Conservation (phyloP, 495 filamentous ascomycete species). For the Aspergillus coremiiformis region DNA sequence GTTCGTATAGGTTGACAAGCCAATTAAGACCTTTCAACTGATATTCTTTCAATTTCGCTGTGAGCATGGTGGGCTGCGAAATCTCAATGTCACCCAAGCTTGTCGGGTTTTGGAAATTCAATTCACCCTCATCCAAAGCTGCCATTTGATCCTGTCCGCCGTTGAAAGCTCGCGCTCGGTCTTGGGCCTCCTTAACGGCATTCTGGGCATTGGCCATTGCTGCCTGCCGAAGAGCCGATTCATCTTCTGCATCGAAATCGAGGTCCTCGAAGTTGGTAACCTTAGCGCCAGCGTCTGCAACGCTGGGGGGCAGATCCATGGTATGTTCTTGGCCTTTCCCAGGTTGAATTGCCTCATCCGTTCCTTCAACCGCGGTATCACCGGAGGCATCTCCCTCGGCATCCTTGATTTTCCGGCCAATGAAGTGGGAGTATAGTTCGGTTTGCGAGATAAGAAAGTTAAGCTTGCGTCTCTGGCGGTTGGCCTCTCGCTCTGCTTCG, state of each 20-base stretch:
- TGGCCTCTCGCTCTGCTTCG: constrained; percentile 93
- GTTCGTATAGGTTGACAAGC: constrained; percentile 98
- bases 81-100: constrained; percentile 90
- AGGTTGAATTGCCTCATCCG: constrained; percentile 36
- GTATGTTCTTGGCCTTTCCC: constrained; percentile 40
- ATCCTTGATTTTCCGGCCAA: constrained; percentile 97
- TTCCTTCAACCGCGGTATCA: constrained; percentile 56
- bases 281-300: constrained; percentile 52
- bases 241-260: constrained; percentile 93
- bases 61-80: constrained; percentile 88
- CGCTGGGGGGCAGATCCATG: constrained; percentile 52
- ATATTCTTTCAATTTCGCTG: constrained; percentile 92
- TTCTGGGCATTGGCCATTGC: constrained; percentile 95
- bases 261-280: constrained; percentile 90
- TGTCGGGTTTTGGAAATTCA: constrained; percentile 99
- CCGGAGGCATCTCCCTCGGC: constrained; percentile 89
- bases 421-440: constrained; percentile 98
- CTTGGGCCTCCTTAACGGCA: constrained; percentile 89
- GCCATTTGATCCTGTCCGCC: constrained; percentile 49
- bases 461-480: constrained; percentile 94
- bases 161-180: constrained; percentile 88
- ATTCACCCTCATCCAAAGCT: constrained; percentile 68
- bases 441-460: constrained; percentile 99
- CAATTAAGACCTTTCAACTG: constrained; percentile 98
- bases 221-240: constrained; percentile 68